Base-by-base conservation (phyloP, 2,329 filamentous ascomycete species). In the Pestalotiopsis sp. region DNA sequence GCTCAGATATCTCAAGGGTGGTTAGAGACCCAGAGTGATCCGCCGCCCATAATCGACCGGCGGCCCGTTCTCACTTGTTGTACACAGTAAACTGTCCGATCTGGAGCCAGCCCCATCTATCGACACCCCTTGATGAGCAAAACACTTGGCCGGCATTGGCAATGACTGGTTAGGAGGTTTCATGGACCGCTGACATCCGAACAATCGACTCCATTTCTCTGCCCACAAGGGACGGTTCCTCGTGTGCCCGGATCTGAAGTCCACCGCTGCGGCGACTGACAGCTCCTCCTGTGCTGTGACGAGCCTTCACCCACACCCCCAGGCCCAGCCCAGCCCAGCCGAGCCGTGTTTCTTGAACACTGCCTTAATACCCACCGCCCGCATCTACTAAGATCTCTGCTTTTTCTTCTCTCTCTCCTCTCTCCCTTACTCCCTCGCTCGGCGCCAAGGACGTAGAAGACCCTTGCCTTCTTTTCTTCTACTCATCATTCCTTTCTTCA, bases 371-470 rank as follows among this genome's bases (percentile, higher is more conserved):
- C 74, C 76, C 73, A 67, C 72, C 59, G 11, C 76, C 77, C 72
- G 73, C 68, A 73, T 71, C 70, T 71, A 70, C 75, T 76, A 67
- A 78, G 74, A 72, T 73, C 36, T 38, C 20, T 45, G 20, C 52
- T 38, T 41, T 27, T 38, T 27, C 56, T 59, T 17, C 49, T 45
- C 27, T 57, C 45, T 66, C 64, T 74, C 76, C 76, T 72, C 74
- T 78, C 75, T n/a, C 14, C 45, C 73, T 76, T 72, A 73, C 72
- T 74, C 72, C 74, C 76, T 72, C 72, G 72, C 74, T 78, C 73
- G 75, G 79, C 80, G 81, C 80, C 79, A 79, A 82, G 81, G 81
- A 81, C 79, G 81, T 83, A 83, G 79, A 81, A 79, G 80, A 77
- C 76, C 76, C 45, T 20, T 76, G 78, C 77, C 78, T 78, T 74